phyloP scores from a whole-genome alignment of 2,329 filamentous ascomycete species.

The Botrytis tulipae region DNA sequence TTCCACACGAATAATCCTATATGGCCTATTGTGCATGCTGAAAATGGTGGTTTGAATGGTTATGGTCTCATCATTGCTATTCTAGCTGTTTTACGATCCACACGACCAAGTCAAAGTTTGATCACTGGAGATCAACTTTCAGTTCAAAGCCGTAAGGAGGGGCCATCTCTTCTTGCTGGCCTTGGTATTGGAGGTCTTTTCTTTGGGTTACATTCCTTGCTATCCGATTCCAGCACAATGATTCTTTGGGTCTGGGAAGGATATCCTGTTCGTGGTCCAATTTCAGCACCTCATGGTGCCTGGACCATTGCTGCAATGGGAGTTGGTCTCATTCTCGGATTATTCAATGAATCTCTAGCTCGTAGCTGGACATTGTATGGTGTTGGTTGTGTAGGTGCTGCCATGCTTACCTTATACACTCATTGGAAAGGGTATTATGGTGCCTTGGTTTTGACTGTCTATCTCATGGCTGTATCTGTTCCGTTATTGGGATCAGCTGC shows the following conservation, averaged over 20 bases:
- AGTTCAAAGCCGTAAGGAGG: constrained; percentile 55
- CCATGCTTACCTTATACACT: constrained; percentile 69
- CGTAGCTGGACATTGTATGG: constrained; percentile 79
- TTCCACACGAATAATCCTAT: constrained; percentile 94
- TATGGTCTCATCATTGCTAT: constrained; percentile 74
- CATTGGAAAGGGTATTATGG: constrained; percentile 93
- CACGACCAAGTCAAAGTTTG: constrained; percentile 57
- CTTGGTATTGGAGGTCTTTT: constrained; percentile 79
- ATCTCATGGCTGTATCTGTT: constrained; percentile 77
- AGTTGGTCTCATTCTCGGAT: constrained; percentile 70
- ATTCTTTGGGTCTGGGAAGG: constrained; percentile 98
- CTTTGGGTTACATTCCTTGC: constrained; percentile 85
- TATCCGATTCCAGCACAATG: constrained; percentile 98
- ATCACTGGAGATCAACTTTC: constrained; percentile 41
- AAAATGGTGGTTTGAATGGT: constrained; percentile 91
- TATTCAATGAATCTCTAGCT: constrained; percentile 68
- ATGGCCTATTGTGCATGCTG: constrained; percentile 89
- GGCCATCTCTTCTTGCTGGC: constrained; percentile 69
- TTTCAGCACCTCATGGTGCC: constrained; percentile 85
- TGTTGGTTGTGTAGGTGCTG: constrained; percentile 74
- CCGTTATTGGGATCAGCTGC: constrained; percentile 74
- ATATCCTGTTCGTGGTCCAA: constrained; percentile 83
- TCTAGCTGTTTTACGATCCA: constrained; percentile 73
- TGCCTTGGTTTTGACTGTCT: constrained; percentile 70
- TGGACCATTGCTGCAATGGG: constrained; percentile 87